phyloP scores from a whole-genome alignment of 441 rosid genomes.

The Adansonia rubrostipa region DNA sequence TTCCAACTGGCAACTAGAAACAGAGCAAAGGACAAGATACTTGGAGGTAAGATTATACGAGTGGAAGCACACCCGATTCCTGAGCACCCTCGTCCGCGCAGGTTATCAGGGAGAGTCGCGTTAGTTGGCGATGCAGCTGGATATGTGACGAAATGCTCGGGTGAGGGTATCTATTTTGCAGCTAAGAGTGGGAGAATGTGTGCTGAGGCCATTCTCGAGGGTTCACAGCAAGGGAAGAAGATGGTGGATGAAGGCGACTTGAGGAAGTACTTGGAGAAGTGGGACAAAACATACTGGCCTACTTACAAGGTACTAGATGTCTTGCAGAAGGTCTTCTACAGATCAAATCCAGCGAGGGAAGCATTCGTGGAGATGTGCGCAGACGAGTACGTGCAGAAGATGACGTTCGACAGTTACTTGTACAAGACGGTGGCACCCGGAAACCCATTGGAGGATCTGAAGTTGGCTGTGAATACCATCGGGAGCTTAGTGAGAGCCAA shows the following conservation, averaged over 20 bases:
- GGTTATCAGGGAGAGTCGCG: slow-evolving; percentile 66
- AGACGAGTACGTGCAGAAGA: slow-evolving; percentile 89
- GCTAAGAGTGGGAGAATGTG: slow-evolving; percentile 96
- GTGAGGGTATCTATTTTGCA: slow-evolving; percentile 90
- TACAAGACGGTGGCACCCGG: slow-evolving; percentile 85
- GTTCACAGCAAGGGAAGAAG: slow-evolving; percentile 79
- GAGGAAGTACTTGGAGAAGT: slow-evolving; percentile 90
- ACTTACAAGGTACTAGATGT: slow-evolving; percentile 87
- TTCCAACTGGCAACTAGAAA: slow-evolving; percentile 82
- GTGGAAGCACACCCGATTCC: slow-evolving; percentile 94
- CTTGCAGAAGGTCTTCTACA: slow-evolving; percentile 83
- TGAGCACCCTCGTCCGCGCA: slow-evolving; percentile 79
- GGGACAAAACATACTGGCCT: slow-evolving; percentile 94
- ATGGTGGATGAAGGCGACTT: slow-evolving; percentile 83
- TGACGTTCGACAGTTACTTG: slow-evolving; percentile 89
- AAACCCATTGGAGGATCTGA: slow-evolving; percentile 79
- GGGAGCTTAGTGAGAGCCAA: slow-evolving; percentile 94
- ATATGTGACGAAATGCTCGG: slow-evolving; percentile 84
- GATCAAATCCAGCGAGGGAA: slow-evolving; percentile 87
- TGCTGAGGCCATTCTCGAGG: slow-evolving; percentile 83
- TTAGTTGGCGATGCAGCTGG: slow-evolving; percentile 94
- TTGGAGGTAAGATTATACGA: slow-evolving; percentile 78
- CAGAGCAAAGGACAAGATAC: slow-evolving; percentile 86
- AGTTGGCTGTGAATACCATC: slow-evolving; percentile 83
- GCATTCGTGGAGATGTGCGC: slow-evolving; percentile 93